Base-by-base conservation (phyloP, 345 rosid species). In the Passiflora organensis region DNA sequence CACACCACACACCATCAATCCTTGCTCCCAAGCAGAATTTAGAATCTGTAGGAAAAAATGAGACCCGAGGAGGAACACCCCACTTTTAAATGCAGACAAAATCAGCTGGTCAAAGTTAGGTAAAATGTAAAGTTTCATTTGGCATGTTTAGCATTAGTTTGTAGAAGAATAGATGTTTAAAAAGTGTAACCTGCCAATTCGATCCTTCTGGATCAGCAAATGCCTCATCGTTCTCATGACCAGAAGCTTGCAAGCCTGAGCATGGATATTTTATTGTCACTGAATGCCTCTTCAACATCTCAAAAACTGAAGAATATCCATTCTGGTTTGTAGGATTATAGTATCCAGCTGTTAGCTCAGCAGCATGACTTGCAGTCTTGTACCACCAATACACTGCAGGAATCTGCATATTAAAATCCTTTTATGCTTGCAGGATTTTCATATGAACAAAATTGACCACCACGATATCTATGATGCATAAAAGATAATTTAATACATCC, bases 371-470 rank as follows among this genome's bases (percentile, higher is more conserved):
- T 24, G 84, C 62, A 57, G 93, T 76, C 73, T 76, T 87, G 77
- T 85, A 85, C 76, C 96, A 87, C 98, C 98, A 91, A 69, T 82
- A 82, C 68, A 87, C 70, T 19, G 87, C 86, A 60, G 98, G 98
- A 71, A 91, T 74, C 98, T 91, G 79, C 71, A 73, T 16, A 64
- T 53, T 43, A 60, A 43, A 48, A 63, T 48, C 50, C n/a, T 49
- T 34, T 61, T 13, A 18, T 53, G 24, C 10, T 39, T 53, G 13
- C 12, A 20, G 0, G 14, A 11, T 11, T n/a, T 20, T 46, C 6
- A 19, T 17, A 18, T 17, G 17, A 11, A 46, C 13, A 46, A 46
- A 20, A 20, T n/a, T n/a, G 12, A 46, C 14, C 50, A 4, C 41
- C 13, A 37, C 41, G 13, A 37, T 13, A 37, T n/a, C n/a, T n/a